phyloP scores from a whole-genome alignment of 2,329 filamentous ascomycete species.

The Xylariaceae sp. region DNA sequence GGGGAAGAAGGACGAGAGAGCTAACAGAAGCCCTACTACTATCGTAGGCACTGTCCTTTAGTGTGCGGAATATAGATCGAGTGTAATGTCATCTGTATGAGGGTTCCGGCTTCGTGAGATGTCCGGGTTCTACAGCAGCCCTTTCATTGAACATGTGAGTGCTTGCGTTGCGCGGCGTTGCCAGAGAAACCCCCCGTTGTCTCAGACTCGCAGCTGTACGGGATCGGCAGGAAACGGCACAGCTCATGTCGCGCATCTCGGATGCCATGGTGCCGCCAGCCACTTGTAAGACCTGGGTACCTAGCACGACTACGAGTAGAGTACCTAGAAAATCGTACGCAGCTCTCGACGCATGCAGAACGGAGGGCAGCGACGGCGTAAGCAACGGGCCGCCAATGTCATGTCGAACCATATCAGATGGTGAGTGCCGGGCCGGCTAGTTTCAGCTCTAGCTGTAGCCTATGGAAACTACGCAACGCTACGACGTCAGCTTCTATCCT shows the following conservation, averaged over 20 bases:
- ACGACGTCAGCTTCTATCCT: no score
- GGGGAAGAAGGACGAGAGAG: background rate
- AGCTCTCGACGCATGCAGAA: no score
- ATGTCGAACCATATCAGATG: background rate
- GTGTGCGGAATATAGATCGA: no score
- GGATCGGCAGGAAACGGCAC: background rate
- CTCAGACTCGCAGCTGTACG: background rate
- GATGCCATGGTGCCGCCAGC: background rate
- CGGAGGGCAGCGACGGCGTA: no score
- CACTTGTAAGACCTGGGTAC: background rate
- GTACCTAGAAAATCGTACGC: background rate
- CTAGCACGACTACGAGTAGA: no score
- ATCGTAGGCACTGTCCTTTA: no score
- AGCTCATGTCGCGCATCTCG: background rate
- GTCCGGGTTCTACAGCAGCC: background rate
- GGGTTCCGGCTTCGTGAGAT: background rate
- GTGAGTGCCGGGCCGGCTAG: background rate
- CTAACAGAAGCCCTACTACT: background rate
- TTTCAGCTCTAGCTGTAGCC: background rate
- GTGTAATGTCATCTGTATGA: background rate
- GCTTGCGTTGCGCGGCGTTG: background rate
- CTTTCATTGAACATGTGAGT: no score
- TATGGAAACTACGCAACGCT: no score
- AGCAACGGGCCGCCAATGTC: background rate
- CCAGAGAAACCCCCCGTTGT: background rate